Base-by-base conservation (phyloP, 2,329 filamentous ascomycete genomes). In the Chrysoporthe deuterocubensis region DNA sequence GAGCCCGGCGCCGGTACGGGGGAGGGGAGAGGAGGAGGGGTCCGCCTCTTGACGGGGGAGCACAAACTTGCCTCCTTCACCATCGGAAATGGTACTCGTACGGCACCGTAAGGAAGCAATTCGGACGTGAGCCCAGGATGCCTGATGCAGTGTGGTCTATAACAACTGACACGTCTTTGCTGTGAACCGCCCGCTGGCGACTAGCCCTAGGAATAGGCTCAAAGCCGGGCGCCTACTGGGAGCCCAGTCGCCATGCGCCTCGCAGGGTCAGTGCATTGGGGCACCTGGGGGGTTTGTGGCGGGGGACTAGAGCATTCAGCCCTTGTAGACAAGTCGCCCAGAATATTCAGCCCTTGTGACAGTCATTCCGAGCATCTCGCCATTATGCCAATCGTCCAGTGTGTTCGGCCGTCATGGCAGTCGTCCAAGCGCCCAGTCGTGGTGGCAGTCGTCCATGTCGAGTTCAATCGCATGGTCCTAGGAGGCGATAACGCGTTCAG, bases 141-240 rank as follows among this genome's bases (percentile, higher is more conserved):
- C 37, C 26, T 40, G 6, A 46, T 60, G 57, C 57, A 60, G 57
- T 60, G 57, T 60, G 57, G 44, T 40, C 37, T 40, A 40, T 9
- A 6, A 40, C 37, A 40, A 9, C 37, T 6, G 37, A 9, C 37
- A 9, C 37, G 5, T 40, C 37, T 40, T 40, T 60, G 57, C 40
- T 13, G 57, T 32, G 40, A 60, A 40, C 57, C 37, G 21, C 57
- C 57, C 57, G 43, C 26, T 60, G 37, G 57, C n/a, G 13, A 26
- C 32, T 60, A n/a, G n/a, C 18, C 43, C 11, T 4, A n/a, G 26
- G 40, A 32, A 26, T 21, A 32, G 40, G 40, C 37, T 18, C 37
- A 16, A 32, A 46, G 9, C 32, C n/a, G 50, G 50, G 50, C 44
- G 44, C 44, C 44, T 13, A 14, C 14, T 13, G 44, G 4, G 44